Conservation (phyloP, 371 early-diverging fungal species). For the Parasitella parasitica region DNA sequence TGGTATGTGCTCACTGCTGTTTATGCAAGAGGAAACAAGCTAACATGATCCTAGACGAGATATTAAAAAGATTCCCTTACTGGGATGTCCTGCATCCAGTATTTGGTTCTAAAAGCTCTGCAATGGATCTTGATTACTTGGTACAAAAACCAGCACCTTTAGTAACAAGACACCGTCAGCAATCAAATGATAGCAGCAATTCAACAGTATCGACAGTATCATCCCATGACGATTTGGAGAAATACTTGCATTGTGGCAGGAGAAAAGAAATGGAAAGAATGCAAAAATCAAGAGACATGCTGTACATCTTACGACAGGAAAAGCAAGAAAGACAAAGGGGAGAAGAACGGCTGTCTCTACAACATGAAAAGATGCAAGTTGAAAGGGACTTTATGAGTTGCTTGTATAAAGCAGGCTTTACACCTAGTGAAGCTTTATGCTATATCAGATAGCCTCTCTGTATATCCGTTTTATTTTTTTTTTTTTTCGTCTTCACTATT, state of each 20-base stretch:
- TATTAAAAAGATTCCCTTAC: slow-evolving; percentile 39
- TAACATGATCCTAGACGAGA: slow-evolving; percentile 21
- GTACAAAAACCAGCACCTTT: background rate
- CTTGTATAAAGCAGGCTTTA: background rate
- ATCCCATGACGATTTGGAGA: background rate
- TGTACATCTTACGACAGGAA: background rate
- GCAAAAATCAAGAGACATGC: background rate
- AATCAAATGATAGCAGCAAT: background rate
- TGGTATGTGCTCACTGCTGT: slow-evolving; percentile 23
- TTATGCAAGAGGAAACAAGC: too few species aligned
- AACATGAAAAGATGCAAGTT: background rate
- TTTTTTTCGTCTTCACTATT: too few species aligned
- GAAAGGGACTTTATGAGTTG: background rate
- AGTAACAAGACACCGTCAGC: background rate
- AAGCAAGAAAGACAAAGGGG: background rate
- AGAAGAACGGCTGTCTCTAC: background rate
- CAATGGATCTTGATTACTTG: background rate
- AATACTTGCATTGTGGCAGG: background rate
- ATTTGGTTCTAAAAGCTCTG: slow-evolving; percentile 19
- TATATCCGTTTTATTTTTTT: too few species aligned
- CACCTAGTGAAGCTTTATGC: background rate
- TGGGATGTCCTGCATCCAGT: slow-evolving; percentile 34
- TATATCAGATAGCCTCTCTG: background rate
- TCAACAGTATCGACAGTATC: background rate
- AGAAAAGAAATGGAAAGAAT: slow-evolving; percentile 3